Evolutionary conservation across 2,329 filamentous ascomycete species (phyloP).

Genomic region (Trichoderma lentiforme): DNA sequence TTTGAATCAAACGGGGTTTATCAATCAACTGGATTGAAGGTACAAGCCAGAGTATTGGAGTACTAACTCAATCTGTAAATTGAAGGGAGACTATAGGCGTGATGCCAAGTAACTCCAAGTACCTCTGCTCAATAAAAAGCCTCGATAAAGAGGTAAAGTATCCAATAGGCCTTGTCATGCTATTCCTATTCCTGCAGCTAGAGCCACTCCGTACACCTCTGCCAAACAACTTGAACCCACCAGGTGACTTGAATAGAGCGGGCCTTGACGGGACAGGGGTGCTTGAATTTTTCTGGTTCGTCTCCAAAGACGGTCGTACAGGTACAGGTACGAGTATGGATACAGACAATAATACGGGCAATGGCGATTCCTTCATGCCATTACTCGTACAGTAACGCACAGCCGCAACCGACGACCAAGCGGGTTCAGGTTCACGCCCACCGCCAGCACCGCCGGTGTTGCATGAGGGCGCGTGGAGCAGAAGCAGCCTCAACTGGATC

Average conservation of each 20-base stretch:
- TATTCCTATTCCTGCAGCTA: neutral
- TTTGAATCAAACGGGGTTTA: neutral
- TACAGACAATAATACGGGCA: neutral
- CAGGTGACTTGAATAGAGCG: slow-evolving; percentile 13
- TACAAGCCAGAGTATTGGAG: neutral
- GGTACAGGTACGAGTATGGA: neutral
- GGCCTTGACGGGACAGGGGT: slow-evolving; percentile 12
- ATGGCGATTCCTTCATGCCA: neutral
- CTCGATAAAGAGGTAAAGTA: slow-evolving; percentile 10
- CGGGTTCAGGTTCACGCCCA: neutral
- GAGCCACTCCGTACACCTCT: neutral
- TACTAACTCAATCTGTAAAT: neutral
- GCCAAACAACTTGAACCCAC: neutral
- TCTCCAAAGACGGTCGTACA: neutral
- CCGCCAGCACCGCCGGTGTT: slow-evolving; percentile 7
- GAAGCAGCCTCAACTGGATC: neutral
- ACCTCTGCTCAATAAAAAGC: neutral
- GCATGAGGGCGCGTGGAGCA: slow-evolving; percentile 8
- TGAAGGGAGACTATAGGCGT: neutral
- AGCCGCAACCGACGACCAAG: slow-evolving; percentile 3
- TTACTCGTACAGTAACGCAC: neutral
- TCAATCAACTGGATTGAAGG: neutral
- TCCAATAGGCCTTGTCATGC: neutral
- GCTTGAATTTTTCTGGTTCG: neutral
- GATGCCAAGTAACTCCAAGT: neutral